Evolutionary conservation across 1,284 basidiomycete species (phyloP), one percentile per base, ranked within the genome.

Genomic region (Gomphus bonarii): DNA sequence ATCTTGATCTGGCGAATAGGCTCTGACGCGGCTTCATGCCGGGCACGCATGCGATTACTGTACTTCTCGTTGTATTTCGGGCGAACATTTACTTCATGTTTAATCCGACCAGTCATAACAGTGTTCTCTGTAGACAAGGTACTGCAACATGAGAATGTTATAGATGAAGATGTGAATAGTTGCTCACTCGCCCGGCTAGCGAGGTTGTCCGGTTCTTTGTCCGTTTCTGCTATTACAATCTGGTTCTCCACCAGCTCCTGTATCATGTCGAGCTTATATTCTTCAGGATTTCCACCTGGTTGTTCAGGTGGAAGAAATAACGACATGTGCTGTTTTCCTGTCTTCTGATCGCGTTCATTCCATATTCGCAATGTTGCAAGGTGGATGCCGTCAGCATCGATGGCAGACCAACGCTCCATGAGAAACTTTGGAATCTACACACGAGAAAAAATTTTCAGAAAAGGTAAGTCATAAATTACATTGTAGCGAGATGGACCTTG

Each of bases 341-440:
- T 61, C 1, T 68, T 68, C 2, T 75, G 66, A 51, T 73, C 68
- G 50, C 43, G 44, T 50, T 76, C 69, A 63, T 76, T 73, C 70
- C 87, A 90, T n/a, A 88, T 80, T 6, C 85, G 82, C 56, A 90
- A 77, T 7, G 80, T 85, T 18, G 84, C 88, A 0, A 90, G 79
- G 61, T 87, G 83, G 4, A 84, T 68, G 62, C 81, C 80, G 60
- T 84, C 82, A 5, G 73, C 69, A 57, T 82, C 73, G 52, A 87
- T 74, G 12, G 77, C 69, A 10, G 79, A 71, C 87, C 85, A 88
- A 31, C 80, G 75, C 60, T 84, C 79, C 77, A 89, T 80, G 50
- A 89, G 73, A 62, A 79, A 78, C 66, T 80, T 83, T 1, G 85
- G 85, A 53, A 87, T 78, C 84, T 85, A 68, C 36, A 46, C 30